Base-by-base conservation (phyloP, 139 green algal genomes). In the Asterochloris erici region DNA sequence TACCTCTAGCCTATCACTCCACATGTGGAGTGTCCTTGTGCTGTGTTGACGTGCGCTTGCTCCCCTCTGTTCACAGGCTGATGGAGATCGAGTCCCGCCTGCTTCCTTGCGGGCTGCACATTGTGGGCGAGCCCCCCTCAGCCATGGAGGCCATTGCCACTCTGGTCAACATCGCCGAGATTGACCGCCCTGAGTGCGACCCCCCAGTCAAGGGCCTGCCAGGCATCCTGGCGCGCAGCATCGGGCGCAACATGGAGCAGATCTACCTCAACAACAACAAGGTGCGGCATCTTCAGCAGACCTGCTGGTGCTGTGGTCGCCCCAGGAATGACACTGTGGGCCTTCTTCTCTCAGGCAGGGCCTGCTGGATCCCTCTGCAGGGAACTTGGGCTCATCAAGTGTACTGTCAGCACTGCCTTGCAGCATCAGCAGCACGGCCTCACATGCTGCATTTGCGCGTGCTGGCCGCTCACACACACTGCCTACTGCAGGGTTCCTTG, bases 11-110 rank as follows among this genome's bases (percentile, higher is more conserved):
- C 38, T 54, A 6, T 54, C 4, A 54, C 38, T 54, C n/a, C 38
- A 54, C 4, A 54, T 6, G 6, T 10, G 38, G 6, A 54, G 38
- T 54, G 4, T 54, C 38, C 38, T n/a, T 54, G 38, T 54, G 38
- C 4, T 54, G 38, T 54, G 38, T 54, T 77, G 71, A 29, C 26
- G 10, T 11, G n/a, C n/a, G n/a, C n/a, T n/a, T 24, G 66, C 66
- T 71, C 66, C 2, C 66, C 17, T 24, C 10, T 2, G 66, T 9
- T 71, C 77, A 26, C 84, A 87, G 84, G 93, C 91, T 99, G 69
- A 99, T 99, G 97, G 97, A 99, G 92, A 99, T 99, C 79, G 97
- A 99, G 93, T 96, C 91, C 61, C 90, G 97, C 62, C 94, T 99
- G 86, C 93, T 99, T 88, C 97, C 97, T 38, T 99, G 96, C 87